Conservation (phyloP, 2,329 filamentous ascomycete species). For the Fusarium concolor region DNA sequence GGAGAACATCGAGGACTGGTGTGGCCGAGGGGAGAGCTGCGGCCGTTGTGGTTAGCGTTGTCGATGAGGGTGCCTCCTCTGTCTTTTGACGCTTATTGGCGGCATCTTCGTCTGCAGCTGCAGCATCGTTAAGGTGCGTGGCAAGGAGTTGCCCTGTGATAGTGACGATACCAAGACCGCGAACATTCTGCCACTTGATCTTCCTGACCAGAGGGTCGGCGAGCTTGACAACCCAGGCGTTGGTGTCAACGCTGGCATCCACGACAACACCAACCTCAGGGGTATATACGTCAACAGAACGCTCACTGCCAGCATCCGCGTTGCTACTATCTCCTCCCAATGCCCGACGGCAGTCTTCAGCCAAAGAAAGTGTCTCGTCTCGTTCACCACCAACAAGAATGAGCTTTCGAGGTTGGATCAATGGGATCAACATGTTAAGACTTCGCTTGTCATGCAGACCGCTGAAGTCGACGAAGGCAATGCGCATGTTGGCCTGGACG, state of each 20-base stretch:
- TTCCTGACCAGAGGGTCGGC: constrained; percentile 86
- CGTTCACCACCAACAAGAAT: constrained; percentile 87
- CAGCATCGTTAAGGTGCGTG: constrained; percentile 54
- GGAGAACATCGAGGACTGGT: constrained; percentile 66
- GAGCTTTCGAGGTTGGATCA: constrained; percentile 93
- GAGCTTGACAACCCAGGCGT: constrained; percentile 95
- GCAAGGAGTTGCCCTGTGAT: constrained; percentile 77
- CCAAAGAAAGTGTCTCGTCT: constrained; percentile 82
- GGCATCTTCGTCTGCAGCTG: constrained; percentile 56
- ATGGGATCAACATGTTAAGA: constrained; percentile 91
- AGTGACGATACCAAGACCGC: constrained; percentile 91
- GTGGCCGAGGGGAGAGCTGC: constrained; percentile 48
- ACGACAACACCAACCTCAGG: constrained; percentile 79
- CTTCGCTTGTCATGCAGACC: constrained; percentile 94
- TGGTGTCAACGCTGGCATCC: constrained; percentile 95
- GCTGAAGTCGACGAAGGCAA: constrained; percentile 91
- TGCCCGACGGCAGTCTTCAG: constrained; percentile 81
- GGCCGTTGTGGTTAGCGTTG: constrained; percentile 42
- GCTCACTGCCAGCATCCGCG: constrained; percentile 54
- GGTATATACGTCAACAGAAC: constrained; percentile 80
- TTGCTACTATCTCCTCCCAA: constrained; percentile 49
- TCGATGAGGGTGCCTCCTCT: constrained; percentile 48
- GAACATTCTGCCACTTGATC: constrained; percentile 94
- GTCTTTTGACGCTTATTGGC: constrained; percentile 64
- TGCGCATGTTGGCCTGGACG: constrained; percentile 76